These are phyloP conservation scores for Prinsepia uniflora DNA, from an alignment of 306 rosid species.

Conservation along the genomic window DNA sequence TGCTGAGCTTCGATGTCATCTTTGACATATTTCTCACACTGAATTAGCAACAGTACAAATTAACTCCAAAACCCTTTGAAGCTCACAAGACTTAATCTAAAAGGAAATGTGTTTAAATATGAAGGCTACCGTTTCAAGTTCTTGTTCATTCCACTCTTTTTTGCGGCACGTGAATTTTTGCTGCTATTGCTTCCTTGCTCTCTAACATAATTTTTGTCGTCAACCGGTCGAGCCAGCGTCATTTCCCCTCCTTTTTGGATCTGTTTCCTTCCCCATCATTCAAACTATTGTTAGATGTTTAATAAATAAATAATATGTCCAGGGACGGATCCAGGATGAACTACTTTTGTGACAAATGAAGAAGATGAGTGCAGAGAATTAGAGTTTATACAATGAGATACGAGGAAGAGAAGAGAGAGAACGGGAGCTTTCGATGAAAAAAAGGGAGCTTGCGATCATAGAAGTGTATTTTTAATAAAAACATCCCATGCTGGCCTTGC, in stretches of 20 bases:
- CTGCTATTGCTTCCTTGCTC: constrained; percentile 27
- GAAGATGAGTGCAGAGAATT: too few relatives aligned
- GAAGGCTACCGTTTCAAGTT: constrained; percentile 66
- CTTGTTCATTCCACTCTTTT: constrained; percentile 45
- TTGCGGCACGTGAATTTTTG: constrained; percentile 7
- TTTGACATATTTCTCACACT: constrained; percentile 72
- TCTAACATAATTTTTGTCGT: constrained; percentile 29
- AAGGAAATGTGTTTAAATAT: neutral
- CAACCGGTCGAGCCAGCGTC: constrained; percentile 44
- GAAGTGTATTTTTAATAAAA: too few relatives aligned
- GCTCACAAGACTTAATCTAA: neutral
- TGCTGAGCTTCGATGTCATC: constrained; percentile 86
- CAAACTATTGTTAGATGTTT: neutral
- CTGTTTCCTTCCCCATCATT: constrained; percentile 33
- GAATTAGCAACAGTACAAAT: constrained; percentile 12
- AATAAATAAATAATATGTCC: neutral
- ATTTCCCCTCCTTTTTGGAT: constrained; percentile 83
- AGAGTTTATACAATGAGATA: too few relatives aligned
- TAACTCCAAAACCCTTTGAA: neutral
- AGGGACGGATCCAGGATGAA: too few relatives aligned
- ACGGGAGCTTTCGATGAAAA: too few relatives aligned
- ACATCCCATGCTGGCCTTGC: too few relatives aligned
- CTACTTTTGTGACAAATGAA: too few relatives aligned
- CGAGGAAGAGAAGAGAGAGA: too few relatives aligned
- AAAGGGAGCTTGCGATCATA: too few relatives aligned